phyloP scores from a whole-genome alignment of 176 grass and related monocot genomes.

The Phyllostachys edulis region DNA sequence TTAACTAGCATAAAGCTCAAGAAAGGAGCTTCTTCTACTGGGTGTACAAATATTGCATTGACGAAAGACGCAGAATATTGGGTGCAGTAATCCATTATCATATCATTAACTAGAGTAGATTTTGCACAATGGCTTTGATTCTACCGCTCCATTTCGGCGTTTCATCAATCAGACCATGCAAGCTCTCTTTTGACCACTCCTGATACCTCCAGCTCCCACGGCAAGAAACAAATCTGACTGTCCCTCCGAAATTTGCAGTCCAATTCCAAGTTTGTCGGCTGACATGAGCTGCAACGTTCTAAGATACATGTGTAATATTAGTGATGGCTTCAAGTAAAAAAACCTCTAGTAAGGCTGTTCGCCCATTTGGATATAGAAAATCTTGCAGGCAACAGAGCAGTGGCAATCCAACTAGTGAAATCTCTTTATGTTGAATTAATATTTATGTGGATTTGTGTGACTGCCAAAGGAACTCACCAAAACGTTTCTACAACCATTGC shows the following conservation, averaged over 20 bases:
- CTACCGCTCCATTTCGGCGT: neutral
- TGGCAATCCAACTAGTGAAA: neutral
- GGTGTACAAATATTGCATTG: neutral
- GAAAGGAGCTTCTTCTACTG: constrained; percentile 1
- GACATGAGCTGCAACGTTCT: constrained; percentile 12
- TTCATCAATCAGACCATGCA: neutral
- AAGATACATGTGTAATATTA: neutral
- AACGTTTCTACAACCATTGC: neutral
- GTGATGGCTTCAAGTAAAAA: neutral
- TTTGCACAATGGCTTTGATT: neutral
- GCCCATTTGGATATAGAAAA: neutral
- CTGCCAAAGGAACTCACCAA: constrained; percentile 29
- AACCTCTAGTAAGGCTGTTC: neutral
- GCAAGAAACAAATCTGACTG: neutral
- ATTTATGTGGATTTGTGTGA: neutral
- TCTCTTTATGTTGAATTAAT: neutral
- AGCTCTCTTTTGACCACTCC: neutral
- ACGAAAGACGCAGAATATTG: neutral
- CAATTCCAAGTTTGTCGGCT: neutral
- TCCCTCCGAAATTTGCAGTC: neutral
- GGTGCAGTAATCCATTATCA: neutral
- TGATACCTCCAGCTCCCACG: neutral
- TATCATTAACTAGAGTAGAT: neutral
- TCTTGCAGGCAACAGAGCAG: neutral
- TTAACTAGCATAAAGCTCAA: constrained; percentile 33